A percentile compares a stretch with the other conserved stretches of the same genome.
These are phyloP conservation scores for Phaeosphaeriaceae sp. DNA, from an alignment of 2,329 filamentous ascomycete species.

Conservation along the genomic window DNA sequence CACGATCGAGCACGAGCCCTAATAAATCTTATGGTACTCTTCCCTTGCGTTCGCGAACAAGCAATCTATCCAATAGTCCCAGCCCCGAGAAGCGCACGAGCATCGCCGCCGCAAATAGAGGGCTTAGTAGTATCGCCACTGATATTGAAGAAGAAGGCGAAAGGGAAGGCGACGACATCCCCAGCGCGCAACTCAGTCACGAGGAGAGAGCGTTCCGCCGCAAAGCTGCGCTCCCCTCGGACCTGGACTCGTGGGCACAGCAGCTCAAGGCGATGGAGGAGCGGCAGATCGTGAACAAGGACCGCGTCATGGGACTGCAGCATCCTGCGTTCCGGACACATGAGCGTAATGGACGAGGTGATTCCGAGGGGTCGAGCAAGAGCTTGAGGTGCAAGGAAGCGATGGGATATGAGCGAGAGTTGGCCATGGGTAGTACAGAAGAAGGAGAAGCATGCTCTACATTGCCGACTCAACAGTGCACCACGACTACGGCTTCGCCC, in stretches of 20 bases:
- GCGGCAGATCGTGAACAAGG: not conserved
- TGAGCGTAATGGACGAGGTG: not conserved
- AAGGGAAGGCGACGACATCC: not conserved
- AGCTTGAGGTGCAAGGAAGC: not conserved
- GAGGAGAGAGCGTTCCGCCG: constrained; percentile 1
- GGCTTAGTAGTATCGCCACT: not conserved
- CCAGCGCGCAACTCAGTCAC: not conserved
- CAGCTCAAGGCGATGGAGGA: constrained; percentile 16
- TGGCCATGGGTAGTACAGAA: not conserved
- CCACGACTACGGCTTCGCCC: too few relatives aligned
- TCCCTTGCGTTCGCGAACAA: not conserved
- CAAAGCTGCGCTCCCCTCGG: constrained; percentile 9
- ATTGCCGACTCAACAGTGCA: too few relatives aligned
- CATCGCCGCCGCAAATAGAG: not conserved
- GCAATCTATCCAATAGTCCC: not conserved
- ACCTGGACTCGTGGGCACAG: constrained; percentile 10
- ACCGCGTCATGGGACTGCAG: not conserved
- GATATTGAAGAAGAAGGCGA: not conserved
- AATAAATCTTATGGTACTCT: not conserved
- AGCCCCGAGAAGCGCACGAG: not conserved
- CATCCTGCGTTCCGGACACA: not conserved
- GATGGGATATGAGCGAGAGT: not conserved
- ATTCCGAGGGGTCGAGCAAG: not conserved
- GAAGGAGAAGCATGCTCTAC: too few relatives aligned
- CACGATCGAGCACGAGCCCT: not conserved